Percentiles rank a stretch among this genome's conserved stretches.
Conservation (phyloP, 345 rosid genomes). For the Hevea brasiliensis region DNA sequence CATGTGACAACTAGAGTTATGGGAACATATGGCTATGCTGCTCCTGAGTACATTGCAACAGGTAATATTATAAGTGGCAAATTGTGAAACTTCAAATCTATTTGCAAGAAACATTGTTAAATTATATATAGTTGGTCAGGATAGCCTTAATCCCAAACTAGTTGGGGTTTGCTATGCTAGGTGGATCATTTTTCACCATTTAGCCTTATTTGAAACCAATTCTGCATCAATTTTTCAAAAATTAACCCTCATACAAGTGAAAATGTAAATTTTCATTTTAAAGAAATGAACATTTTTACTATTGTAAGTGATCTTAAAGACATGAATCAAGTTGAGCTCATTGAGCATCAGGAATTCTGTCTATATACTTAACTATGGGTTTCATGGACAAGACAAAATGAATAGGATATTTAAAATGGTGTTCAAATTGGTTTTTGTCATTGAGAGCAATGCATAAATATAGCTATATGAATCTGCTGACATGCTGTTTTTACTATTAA, state of each 20-base stretch:
- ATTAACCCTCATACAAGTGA: too few relatives aligned
- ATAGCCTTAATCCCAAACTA: too few relatives aligned
- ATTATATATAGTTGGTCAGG: not conserved
- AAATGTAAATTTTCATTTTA: too few relatives aligned
- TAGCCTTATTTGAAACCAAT: too few relatives aligned
- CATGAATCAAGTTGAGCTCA: not conserved
- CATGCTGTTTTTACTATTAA: not conserved
- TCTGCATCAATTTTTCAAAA: too few relatives aligned
- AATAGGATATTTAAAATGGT: not conserved
- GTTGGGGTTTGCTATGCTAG: too few relatives aligned
- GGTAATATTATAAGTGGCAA: conserved; percentile 34
- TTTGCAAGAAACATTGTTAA: not conserved
- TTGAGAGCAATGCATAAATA: not conserved
- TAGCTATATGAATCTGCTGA: conserved; percentile 1
- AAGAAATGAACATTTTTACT: too few relatives aligned
- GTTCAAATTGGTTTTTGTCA: not conserved
- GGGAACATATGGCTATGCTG: conserved; percentile 56
- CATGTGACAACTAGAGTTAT: conserved; percentile 44
- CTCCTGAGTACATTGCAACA: conserved; percentile 70
- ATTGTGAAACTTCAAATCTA: not conserved
- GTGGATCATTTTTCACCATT: too few relatives aligned
- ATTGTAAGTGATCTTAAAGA: not conserved
- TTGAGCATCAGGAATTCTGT: not conserved
- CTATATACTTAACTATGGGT: not conserved
- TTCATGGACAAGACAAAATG: not conserved